phyloP scores from a whole-genome alignment of 1,139 yeast species.

The Eremothecium gossypii region DNA sequence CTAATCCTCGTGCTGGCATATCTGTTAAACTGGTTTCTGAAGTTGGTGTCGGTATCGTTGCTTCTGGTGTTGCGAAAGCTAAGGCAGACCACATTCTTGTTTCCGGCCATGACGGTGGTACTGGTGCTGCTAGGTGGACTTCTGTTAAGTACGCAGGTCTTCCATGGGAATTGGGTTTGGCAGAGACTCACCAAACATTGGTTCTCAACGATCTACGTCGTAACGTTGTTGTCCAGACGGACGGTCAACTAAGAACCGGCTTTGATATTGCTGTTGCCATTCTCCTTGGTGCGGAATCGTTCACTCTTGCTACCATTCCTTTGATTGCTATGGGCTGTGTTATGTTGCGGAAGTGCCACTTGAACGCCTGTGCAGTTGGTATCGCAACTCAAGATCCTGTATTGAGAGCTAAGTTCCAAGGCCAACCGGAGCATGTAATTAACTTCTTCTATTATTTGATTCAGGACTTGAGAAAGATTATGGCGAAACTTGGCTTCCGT shows the following conservation, averaged over 20 bases:
- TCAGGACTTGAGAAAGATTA: constrained; percentile 80
- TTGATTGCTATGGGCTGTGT: constrained; percentile 96
- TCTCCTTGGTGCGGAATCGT: constrained; percentile 94
- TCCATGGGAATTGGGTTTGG: constrained; percentile 98
- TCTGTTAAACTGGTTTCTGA: constrained; percentile 94
- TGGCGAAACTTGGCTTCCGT: constrained; percentile 94
- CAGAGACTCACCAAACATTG: constrained; percentile 95
- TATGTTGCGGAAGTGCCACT: constrained; percentile 90
- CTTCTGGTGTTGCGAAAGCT: constrained; percentile 98
- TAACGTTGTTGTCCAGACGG: constrained; percentile 89
- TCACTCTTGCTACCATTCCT: constrained; percentile 97
- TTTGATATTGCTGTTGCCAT: constrained; percentile 90
- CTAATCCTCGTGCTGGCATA: constrained; percentile 94
- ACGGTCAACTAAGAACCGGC: constrained; percentile 95
- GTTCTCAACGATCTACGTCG: constrained; percentile 94
- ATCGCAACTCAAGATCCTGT: constrained; percentile 98
- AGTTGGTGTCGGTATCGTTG: constrained; percentile 98
- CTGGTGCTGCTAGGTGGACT: constrained; percentile 98
- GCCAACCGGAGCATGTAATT: constrained; percentile 97
- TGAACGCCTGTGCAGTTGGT: constrained; percentile 94
- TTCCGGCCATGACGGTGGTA: constrained; percentile 99
- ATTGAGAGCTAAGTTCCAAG: constrained; percentile 81
- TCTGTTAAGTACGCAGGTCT: constrained; percentile 95
- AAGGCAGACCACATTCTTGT: constrained; percentile 94
- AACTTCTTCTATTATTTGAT: constrained; percentile 94